Base-by-base conservation (phyloP, 2,329 filamentous ascomycete species). In the Colletotrichum falcatum region DNA sequence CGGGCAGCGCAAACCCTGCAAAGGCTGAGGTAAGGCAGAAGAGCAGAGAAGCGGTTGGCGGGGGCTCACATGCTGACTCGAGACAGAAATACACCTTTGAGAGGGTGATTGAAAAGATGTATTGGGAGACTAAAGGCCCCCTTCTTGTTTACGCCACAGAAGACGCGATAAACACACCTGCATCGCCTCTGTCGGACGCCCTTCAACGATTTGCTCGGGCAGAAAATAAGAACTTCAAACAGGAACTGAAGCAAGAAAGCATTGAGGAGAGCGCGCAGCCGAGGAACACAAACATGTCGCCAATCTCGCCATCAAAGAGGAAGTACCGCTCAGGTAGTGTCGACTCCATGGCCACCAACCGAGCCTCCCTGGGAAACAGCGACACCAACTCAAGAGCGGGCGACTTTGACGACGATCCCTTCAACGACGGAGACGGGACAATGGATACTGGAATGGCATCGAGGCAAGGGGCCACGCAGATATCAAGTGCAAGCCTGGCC, bases 71-170 rank as follows among this genome's bases (percentile, higher is more conserved):
- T 59, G 26, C 69, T 77, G 66, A 80, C 69, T 46, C 12, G 28
- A 14, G 12, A 18, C 70, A 89, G 87, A 87, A 84, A 82, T 81
- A 84, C 2, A 81, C 81, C 4, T 74, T 83, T 28, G 82, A 85
- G 48, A 79, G 81, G 42, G 82, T 87, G 30, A 77, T 87, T 3
- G 76, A 80, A 58, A 81, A 83, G 12, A 81, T 87, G 26, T 86
- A 83, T 78, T 78, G 80, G 9, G 85, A 87, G 58, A 83, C 83
- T 11, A 86, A 84, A 65, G 81, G 79, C 23, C 83, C 84, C 0
- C 74, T 88, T 23, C 74, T 89, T 3, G 78, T 89, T 5, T 89
- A 89, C 74, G 87, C 87, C 28, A 86, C 85, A 5, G 85, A 88
- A 70, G 77, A 79, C 33, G 85, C 86, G 30, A 76, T 88, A 68